Percentiles rank a stretch among this genome's conserved stretches.
Evolutionary conservation across 768 basidiomycete genomes (phyloP).

Genomic region (Stropharia rugosoannulata): DNA sequence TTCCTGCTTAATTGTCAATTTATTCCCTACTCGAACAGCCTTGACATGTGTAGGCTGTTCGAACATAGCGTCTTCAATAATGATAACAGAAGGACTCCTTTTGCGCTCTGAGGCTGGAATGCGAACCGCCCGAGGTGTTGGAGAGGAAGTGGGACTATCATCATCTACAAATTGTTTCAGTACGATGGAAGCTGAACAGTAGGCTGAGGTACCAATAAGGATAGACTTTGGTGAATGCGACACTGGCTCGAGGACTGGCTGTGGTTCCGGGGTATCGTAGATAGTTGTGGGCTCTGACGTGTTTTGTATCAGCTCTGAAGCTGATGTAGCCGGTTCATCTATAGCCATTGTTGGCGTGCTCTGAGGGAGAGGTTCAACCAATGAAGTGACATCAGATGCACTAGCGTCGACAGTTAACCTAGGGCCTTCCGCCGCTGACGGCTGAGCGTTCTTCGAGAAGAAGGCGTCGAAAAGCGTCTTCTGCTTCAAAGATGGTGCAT

Average conservation of each 20-base stretch:
- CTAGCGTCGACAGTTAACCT: neutral
- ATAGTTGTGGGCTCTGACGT: neutral
- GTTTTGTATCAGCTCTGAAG: neutral
- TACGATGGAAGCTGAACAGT: neutral
- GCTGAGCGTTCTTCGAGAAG: neutral
- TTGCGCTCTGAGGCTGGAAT: neutral
- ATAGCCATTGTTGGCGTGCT: no score
- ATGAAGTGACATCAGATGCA: no score
- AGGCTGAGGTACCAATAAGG: neutral
- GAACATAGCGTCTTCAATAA: conserved; percentile 11
- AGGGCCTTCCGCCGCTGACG: neutral
- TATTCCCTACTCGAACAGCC: neutral
- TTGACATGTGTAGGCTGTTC: neutral
- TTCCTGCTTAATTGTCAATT: conserved; percentile 6
- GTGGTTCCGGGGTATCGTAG: neutral
- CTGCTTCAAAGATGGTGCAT: conserved; percentile 26
- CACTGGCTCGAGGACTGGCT: neutral
- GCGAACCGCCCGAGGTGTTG: neutral
- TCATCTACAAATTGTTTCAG: neutral
- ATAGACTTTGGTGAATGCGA: neutral
- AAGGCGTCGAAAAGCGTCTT: conserved; percentile 35
- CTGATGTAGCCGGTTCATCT: no score
- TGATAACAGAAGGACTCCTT: conserved; percentile 23
- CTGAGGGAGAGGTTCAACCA: no score
- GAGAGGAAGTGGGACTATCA: neutral